These are phyloP conservation scores for Xylariaceae sp. DNA, from an alignment of 2,329 filamentous ascomycete species.

Conservation along the genomic window DNA sequence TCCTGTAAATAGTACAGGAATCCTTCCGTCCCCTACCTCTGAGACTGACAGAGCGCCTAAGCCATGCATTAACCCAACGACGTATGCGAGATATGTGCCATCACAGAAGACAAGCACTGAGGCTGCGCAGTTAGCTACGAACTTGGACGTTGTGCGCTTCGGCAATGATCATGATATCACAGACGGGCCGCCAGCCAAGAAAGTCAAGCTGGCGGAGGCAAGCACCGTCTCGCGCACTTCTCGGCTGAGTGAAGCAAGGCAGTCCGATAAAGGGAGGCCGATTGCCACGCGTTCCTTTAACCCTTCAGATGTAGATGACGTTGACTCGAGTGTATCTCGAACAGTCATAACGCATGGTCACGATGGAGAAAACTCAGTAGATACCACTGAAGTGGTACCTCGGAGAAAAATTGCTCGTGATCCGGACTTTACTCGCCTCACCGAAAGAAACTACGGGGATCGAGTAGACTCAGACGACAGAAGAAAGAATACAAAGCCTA, in stretches of 20 bases:
- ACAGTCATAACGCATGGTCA: not conserved
- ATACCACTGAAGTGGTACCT: no score
- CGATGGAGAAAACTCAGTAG: no score
- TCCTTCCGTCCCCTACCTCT: constrained; percentile 7
- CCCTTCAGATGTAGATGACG: not conserved
- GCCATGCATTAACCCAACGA: constrained; percentile 14
- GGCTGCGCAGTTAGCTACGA: constrained; percentile 3
- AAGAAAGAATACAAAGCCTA: constrained; percentile 18
- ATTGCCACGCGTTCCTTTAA: constrained; percentile 5
- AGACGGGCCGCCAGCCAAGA: constrained; percentile 34
- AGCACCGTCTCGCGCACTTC: not conserved
- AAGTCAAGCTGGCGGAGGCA: constrained; percentile 24
- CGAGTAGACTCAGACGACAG: no score
- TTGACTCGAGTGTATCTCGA: constrained; percentile 19
- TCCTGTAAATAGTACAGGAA: constrained; percentile 3
- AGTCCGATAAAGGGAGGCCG: constrained; percentile 34
- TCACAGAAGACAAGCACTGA: constrained; percentile 27
- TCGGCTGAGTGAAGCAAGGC: constrained; percentile 30
- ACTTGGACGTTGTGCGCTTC: constrained; percentile 20
- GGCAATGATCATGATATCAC: constrained; percentile 10
- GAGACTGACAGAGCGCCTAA: constrained; percentile 2
- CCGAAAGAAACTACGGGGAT: no score
- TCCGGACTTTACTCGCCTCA: no score
- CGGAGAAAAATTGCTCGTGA: no score
- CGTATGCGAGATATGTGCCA: constrained; percentile 36